phyloP scores from a whole-genome alignment of 495 filamentous ascomycete species.

The Neurospora sp. region DNA sequence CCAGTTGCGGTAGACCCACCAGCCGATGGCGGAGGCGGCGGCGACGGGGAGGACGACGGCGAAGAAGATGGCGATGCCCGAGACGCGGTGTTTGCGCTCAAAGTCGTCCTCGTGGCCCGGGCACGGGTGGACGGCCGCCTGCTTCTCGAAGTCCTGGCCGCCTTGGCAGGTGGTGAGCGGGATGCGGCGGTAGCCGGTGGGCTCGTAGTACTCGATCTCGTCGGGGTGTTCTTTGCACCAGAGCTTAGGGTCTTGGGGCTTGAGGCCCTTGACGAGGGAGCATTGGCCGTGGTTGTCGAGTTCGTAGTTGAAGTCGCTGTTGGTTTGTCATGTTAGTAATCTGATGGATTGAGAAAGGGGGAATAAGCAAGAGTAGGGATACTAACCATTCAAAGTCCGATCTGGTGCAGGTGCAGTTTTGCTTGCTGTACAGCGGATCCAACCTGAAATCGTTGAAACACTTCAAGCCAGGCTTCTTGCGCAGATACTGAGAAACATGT shows the following conservation, averaged over 20 bases:
- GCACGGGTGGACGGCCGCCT: constrained; percentile 48
- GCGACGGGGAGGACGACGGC: constrained; percentile 59
- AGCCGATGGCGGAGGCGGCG: constrained; percentile 61
- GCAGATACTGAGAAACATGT: constrained; percentile 78
- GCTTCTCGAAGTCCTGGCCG: constrained; percentile 60
- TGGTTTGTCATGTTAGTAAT: neutral
- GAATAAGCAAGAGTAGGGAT: neutral
- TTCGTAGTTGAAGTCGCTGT: constrained; percentile 90
- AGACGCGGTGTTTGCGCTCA: constrained; percentile 52
- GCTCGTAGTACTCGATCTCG: constrained; percentile 61
- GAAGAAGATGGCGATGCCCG: constrained; percentile 74
- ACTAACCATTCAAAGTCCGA: constrained; percentile 91
- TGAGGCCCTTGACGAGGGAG: constrained; percentile 56
- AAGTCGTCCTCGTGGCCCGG: constrained; percentile 69
- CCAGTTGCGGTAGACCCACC: constrained; percentile 80
- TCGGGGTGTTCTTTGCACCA: constrained; percentile 59
- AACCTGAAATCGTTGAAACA: constrained; percentile 72
- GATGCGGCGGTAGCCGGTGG: constrained; percentile 84
- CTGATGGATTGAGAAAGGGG: neutral
- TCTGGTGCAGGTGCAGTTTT: constrained; percentile 72
- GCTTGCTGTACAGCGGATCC: constrained; percentile 51
- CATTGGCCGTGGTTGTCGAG: constrained; percentile 66
- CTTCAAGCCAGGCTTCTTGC: constrained; percentile 60
- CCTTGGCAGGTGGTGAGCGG: constrained; percentile 76
- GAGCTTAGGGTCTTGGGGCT: constrained; percentile 50